A percentile compares a stretch with the other conserved stretches of the same genome.
Conservation (phyloP, 148 eudicot species). For the Talinum fruticosum region DNA sequence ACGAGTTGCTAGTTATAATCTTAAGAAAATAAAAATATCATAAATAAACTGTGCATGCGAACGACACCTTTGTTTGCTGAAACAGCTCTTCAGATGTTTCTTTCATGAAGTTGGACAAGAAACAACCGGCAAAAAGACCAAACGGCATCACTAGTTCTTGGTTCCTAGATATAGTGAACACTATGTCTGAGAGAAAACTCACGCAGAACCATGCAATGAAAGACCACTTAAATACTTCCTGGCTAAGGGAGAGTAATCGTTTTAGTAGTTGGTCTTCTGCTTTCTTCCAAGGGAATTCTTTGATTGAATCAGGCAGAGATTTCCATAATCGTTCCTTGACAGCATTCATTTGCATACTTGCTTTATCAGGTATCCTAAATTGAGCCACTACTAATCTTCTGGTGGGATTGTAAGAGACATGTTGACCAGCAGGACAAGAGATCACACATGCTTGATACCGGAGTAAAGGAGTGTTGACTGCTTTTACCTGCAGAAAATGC, state of each 20-base stretch:
- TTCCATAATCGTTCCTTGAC: conserved; percentile 35
- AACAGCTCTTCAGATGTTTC: conserved; percentile 40
- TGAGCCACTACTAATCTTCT: conserved; percentile 31
- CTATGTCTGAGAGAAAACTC: conserved; percentile 33
- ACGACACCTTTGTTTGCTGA: conserved; percentile 31
- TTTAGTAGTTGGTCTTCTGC: conserved; percentile 29
- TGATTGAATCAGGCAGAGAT: conserved; percentile 32
- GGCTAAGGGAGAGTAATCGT: conserved; percentile 18
- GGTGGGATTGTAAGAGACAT: conserved; percentile 17
- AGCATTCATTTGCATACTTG: conserved; percentile 18
- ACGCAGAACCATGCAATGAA: conserved; percentile 30
- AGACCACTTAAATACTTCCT: conserved; percentile 40
- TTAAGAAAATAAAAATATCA: background rate
- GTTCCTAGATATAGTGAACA: conserved; percentile 41
- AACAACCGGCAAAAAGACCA: conserved; percentile 48
- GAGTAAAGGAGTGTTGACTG: background rate
- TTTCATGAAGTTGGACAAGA: conserved; percentile 31
- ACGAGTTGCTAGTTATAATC: background rate
- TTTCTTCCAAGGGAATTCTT: conserved; percentile 49
- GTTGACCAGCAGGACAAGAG: conserved; percentile 5
- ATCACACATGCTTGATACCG: conserved; percentile 3
- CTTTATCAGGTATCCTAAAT: conserved; percentile 31
- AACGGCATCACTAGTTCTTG: conserved; percentile 49
- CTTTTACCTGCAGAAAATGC: conserved; percentile 5
- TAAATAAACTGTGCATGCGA: background rate